Conservation (phyloP, 1,139 yeast genomes). For the Saccharomyces hybrid region DNA sequence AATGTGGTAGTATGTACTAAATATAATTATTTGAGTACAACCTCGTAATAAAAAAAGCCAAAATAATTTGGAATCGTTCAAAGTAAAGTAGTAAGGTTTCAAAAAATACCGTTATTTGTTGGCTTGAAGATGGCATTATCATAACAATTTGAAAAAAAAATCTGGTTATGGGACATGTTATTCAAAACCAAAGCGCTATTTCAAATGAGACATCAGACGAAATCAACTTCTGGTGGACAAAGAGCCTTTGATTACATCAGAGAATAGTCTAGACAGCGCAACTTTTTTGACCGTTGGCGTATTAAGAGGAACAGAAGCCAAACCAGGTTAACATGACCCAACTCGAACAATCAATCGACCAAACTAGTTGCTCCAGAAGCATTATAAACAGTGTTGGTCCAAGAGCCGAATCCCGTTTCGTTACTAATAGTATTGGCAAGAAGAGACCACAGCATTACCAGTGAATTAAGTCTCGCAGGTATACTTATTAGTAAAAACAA, state of each 20-base stretch:
- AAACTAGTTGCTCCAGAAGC: slow-evolving; percentile 7
- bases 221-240: slow-evolving; percentile 9
- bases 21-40: not conserved
- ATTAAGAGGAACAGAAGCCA: slow-evolving; percentile 6
- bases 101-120: not conserved
- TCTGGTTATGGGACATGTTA: not conserved
- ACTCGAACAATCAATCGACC: slow-evolving; percentile 10
- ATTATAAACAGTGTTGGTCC: slow-evolving; percentile 9
- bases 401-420: slow-evolving; percentile 10
- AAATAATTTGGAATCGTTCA: not conserved
- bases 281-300: slow-evolving; percentile 13
- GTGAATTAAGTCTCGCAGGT: slow-evolving; percentile 11
- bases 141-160: no score
- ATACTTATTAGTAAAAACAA: slow-evolving; percentile 7
- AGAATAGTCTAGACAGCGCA: slow-evolving; percentile 8
- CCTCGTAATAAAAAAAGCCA: not conserved
- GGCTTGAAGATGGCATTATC: not conserved
- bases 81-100: not conserved
- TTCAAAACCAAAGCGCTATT: not conserved
- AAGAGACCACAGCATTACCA: slow-evolving; percentile 8
- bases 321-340: slow-evolving; percentile 11
- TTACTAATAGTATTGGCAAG: slow-evolving; percentile 11
- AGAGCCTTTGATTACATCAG: slow-evolving; percentile 9
- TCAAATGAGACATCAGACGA: not conserved
- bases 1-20: no score